Percentiles rank a stretch among this genome's conserved stretches.
Conservation (phyloP, 1,139 yeast genomes). For the Pneumocystis canis region DNA sequence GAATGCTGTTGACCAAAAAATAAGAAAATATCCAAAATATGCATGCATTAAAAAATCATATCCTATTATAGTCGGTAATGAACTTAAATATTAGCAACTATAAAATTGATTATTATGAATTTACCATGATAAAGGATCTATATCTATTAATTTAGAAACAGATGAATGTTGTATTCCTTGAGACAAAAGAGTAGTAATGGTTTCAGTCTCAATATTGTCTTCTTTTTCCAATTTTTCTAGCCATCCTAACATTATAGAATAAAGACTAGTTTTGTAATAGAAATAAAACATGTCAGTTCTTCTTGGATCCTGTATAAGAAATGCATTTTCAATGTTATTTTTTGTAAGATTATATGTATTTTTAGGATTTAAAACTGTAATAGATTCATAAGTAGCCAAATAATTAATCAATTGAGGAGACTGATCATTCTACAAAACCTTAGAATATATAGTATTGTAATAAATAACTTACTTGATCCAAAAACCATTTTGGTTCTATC, state of each 20-base stretch:
- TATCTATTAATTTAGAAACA: neutral
- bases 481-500: conserved; percentile 1
- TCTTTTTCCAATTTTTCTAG: neutral
- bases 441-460: neutral
- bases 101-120: neutral
- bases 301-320: neutral
- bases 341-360: neutral
- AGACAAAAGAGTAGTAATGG: neutral
- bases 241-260: neutral
- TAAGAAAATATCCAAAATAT: neutral
- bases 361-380: neutral
- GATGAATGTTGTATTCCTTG: neutral
- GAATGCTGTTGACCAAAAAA: neutral
- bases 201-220: neutral
- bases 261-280: neutral
- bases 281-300: neutral
- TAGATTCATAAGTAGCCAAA: neutral
- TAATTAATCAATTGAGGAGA: neutral
- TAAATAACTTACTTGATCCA: neutral
- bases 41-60: neutral
- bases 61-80: neutral
- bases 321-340: neutral
- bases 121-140: neutral
- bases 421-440: neutral
- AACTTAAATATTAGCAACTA: neutral